A percentile compares a stretch with the other conserved stretches of the same genome.
phyloP scores from a whole-genome alignment of 208 protist genomes.

The Leishmania turanica region DNA sequence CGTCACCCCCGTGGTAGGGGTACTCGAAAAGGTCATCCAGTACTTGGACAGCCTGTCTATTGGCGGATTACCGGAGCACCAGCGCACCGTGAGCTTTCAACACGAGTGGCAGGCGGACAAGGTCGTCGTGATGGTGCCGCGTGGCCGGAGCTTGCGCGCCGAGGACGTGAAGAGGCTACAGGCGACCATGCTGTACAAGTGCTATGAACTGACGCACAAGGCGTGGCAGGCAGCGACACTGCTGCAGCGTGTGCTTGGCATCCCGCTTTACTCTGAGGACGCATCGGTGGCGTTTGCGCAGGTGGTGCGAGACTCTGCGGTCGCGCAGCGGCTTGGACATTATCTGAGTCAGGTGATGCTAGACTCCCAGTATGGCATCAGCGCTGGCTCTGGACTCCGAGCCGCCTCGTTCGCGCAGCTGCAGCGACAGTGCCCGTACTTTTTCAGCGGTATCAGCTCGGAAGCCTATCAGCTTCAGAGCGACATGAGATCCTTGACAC shows the following conservation, averaged over 20 bases:
- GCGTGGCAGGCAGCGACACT: constrained; percentile 69
- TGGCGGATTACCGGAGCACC: constrained; percentile 26
- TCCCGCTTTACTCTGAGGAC: constrained; percentile 59
- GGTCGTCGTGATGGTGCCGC: constrained; percentile 40
- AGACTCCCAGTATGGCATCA: constrained; percentile 48
- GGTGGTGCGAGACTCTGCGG: constrained; percentile 69
- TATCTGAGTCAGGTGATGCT: constrained; percentile 63
- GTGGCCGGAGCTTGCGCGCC: constrained; percentile 32
- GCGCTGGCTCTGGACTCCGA: constrained; percentile 38
- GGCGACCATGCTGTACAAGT: constrained; percentile 36
- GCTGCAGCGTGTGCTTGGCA: constrained; percentile 48
- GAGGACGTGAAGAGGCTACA: constrained; percentile 60
- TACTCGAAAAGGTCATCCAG: constrained; percentile 30
- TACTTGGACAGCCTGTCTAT: constrained; percentile 38
- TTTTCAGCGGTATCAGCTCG: constrained; percentile 75
- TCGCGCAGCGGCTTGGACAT: constrained; percentile 67
- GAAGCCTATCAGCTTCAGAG: constrained; percentile 63
- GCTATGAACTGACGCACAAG: constrained; percentile 50
- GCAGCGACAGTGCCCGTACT: constrained; percentile 79
- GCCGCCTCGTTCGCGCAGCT: constrained; percentile 53
- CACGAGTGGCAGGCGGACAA: constrained; percentile 54
- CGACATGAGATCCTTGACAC: constrained; percentile 65
- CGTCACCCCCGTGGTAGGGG: constrained; percentile 9
- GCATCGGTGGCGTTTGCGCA: constrained; percentile 67
- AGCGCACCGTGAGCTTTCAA: constrained; percentile 34